Evolutionary conservation across 2,329 filamentous ascomycete species (phyloP), one percentile per base, ranked within the genome.

Genomic region (Simplicillium aogashimaense): DNA sequence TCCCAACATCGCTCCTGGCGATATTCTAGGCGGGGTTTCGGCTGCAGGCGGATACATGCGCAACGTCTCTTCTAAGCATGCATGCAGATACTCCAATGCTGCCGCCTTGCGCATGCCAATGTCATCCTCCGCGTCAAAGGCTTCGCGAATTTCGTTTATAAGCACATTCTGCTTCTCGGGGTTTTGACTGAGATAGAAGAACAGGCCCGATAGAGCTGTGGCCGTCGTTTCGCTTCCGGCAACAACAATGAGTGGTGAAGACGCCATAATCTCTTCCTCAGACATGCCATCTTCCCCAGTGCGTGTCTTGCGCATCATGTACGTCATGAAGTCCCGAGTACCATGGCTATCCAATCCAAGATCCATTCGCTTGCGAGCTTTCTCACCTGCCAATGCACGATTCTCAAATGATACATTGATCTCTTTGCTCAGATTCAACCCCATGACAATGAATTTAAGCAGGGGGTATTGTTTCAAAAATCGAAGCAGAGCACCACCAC

Each of bases 31-130:
- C 47, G 15, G 58, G 43, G 15, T 55, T 45, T 50, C 63, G 34
- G 48, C 42, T 3, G 47, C 47, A 2, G 51, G 52, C 9, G 65
- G 63, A 38, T 64, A 68, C 10, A 65, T 45, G 11, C 69, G 54
- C 20, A 72, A 50, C 3, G 51, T 53, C 50, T 72, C 68, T 1
- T 68, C 54, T 10, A 70, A 44, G 25, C 53, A 57, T 2, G 65
- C 66, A 12, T 57, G 48, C 29, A 70, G 65, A 40, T 66, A 57
- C n/a, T 54, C 47, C 13, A 54, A 31, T 2, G 34, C 47, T 36
- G 32, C 53, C 43, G 43, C 54, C 50, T 39, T 63, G 50, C 20
- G 45, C 17, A 65, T 42, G 4, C 47, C 58, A 33, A 72, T 70
- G 1, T 67, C 59, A 0, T 57, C 49, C 12, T 61, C 54, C 0